Conservation (phyloP, 345 rosid species). For the Dovyalis caffra region DNA sequence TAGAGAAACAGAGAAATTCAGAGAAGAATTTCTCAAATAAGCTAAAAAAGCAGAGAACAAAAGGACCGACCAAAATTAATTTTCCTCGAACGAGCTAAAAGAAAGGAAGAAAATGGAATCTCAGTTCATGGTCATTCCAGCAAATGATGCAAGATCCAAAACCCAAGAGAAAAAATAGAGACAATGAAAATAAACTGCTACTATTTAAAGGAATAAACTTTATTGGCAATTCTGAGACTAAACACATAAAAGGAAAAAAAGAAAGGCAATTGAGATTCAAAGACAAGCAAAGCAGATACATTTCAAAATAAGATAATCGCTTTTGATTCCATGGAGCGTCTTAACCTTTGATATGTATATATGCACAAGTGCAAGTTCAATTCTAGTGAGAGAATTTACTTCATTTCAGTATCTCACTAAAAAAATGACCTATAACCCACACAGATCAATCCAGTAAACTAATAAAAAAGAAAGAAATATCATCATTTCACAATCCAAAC, state of each 20-base stretch:
- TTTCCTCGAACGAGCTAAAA: neutral
- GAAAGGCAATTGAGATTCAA: conserved; percentile 16
- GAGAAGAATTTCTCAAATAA: conserved; percentile 1
- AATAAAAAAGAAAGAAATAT: neutral
- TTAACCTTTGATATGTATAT: neutral
- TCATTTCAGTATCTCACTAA: conserved; percentile 10
- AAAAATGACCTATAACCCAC: conserved; percentile 8
- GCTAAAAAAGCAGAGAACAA: neutral
- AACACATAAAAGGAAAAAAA: neutral
- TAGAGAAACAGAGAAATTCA: neutral
- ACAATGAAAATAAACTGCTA: neutral
- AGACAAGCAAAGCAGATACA: conserved; percentile 12
- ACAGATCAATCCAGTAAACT: conserved; percentile 25
- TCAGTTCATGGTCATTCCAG: conserved; percentile 15
- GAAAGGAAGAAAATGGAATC: conserved; percentile 3
- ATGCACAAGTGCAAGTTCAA: conserved; percentile 11
- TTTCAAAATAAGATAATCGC: conserved; percentile 5
- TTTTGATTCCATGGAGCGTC: neutral
- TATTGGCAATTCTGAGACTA: neutral
- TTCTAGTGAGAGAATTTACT: conserved; percentile 23
- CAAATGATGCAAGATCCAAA: conserved; percentile 39
- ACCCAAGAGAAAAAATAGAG: conserved; percentile 11
- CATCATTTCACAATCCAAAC: conserved; percentile 13
- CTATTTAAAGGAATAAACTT: neutral
- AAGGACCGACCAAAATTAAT: neutral